These are phyloP conservation scores for Umbilicaria muhlenbergii DNA, from an alignment of 495 filamentous ascomycete genomes.

Conservation along the genomic window DNA sequence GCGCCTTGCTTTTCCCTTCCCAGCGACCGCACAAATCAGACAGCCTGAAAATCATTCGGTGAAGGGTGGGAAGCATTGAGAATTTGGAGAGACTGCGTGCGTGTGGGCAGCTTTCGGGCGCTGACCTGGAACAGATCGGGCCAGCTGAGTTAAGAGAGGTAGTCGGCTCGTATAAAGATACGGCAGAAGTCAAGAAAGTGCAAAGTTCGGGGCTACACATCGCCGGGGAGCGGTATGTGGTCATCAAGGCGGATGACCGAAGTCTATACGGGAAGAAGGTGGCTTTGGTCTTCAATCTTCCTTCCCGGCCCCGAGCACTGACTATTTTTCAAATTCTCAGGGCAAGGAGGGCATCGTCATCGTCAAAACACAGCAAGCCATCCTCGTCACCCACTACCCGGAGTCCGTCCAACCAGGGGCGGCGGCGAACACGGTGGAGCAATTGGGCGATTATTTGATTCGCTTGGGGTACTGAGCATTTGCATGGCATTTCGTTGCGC, in stretches of 20 bases:
- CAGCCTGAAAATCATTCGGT: not conserved
- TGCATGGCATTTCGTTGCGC: not conserved
- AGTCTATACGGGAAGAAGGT: conserved; percentile 82
- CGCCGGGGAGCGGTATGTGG: conserved; percentile 55
- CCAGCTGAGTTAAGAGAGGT: conserved; percentile 47
- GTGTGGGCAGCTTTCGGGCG: too few species aligned
- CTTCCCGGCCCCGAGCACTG: not conserved
- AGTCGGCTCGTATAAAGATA: conserved; percentile 28
- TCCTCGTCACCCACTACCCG: conserved; percentile 74
- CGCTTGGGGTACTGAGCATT: conserved; percentile 44
- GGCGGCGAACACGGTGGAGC: conserved; percentile 46
- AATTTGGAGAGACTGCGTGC: too few species aligned
- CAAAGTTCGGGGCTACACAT: conserved; percentile 51
- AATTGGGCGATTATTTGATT: conserved; percentile 61
- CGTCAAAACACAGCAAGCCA: conserved; percentile 68
- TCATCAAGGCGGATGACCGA: conserved; percentile 55
- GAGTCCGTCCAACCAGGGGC: conserved; percentile 51
- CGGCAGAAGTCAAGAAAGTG: conserved; percentile 29
- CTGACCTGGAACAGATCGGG: conserved; percentile 26
- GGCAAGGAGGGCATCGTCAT: conserved; percentile 66
- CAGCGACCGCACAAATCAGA: not conserved
- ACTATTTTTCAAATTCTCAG: conserved; percentile 24
- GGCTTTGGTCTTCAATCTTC: conserved; percentile 9
- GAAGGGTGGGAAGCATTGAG: not conserved
- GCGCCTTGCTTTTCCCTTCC: conserved; percentile 1